Percentiles rank a stretch among this genome's conserved stretches.
Evolutionary conservation across 2,329 filamentous ascomycete genomes (phyloP).

Genomic region (Cadophora malorum): DNA sequence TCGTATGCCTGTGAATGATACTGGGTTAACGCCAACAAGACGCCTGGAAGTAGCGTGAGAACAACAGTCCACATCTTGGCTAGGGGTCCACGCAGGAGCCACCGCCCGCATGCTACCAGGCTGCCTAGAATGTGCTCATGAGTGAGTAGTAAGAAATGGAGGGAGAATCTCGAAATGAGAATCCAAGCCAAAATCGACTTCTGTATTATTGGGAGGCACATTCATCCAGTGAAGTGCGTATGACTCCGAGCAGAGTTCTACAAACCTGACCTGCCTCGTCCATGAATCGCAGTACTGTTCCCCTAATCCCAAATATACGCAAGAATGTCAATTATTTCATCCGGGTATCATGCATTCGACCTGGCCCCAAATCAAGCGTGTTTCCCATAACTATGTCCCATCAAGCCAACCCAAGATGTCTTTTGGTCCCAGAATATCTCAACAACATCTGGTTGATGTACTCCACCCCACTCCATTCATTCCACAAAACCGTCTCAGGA

Average conservation of each 20-base stretch:
- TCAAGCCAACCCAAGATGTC: neutral
- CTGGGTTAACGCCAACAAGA: too few species aligned
- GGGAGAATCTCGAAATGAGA: neutral
- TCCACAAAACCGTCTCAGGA: neutral
- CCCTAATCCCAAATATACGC: neutral
- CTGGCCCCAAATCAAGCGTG: neutral
- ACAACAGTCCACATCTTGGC: too few species aligned
- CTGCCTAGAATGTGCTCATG: too few species aligned
- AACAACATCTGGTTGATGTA: neutral
- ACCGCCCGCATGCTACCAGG: too few species aligned
- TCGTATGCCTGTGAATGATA: too few species aligned
- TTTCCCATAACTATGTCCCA: neutral
- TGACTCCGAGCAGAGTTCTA: neutral
- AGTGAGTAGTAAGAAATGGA: too few species aligned
- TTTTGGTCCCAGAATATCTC: neutral
- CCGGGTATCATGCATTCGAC: slow-evolving; percentile 20
- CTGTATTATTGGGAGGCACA: neutral
- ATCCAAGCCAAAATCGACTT: neutral
- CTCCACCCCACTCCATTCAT: neutral
- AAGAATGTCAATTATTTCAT: neutral
- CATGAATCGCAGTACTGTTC: slow-evolving; percentile 2
- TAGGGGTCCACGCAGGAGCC: too few species aligned
- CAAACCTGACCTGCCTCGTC: neutral
- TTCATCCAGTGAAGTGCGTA: neutral
- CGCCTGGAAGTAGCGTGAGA: too few species aligned